Evolutionary conservation across 2,329 filamentous ascomycete genomes (phyloP), one percentile per base, ranked within the genome.

Genomic region (Trichoderma sp.): DNA sequence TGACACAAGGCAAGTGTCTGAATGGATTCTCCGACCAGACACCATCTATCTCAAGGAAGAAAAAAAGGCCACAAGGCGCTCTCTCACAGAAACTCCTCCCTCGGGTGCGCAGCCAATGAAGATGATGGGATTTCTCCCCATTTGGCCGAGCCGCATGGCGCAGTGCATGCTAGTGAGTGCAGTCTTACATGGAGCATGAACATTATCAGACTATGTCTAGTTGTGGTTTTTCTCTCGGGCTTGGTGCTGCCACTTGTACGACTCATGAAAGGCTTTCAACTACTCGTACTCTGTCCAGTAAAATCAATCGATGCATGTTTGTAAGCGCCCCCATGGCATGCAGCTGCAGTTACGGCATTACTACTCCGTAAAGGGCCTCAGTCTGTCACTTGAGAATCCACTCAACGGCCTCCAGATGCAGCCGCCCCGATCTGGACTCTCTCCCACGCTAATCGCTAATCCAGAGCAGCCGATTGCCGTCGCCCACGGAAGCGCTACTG

Each of bases 391-490:
- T 7, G 13, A 15, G 17, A 34, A 45, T 13, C n/a, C 27, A 9
- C 22, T 37, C 9, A 39, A 17, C 32, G 32, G 48, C 34, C 32
- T 29, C 35, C 25, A 54, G 25, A 64, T 54, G 34, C 60, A 54
- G 15, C 48, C 60, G 48, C 59, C 54, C 29, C 52, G 48, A 57
- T 45, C 54, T 48, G 29, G 37, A n/a, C 25, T 17, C 32, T 34
- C 32, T 12, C 10, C 4, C 37, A 13, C 61, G 52, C 61, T 57
- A 57, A 19, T 22, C n/a, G n/a, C n/a, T n/a, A n/a, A n/a, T n/a
- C n/a, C 29, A 53, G 29, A 42, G 17, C 61, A 53, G 61, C 61
- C 61, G 61, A 32, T n/a, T 48, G 50, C 37, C 61, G 59, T 52
- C 4, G 25, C 59, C 15, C 50, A 56, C 61, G 50, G 50, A 35